These are phyloP conservation scores for Pseudodiploospora longispora DNA, from an alignment of 2,329 filamentous ascomycete species.

Conservation along the genomic window DNA sequence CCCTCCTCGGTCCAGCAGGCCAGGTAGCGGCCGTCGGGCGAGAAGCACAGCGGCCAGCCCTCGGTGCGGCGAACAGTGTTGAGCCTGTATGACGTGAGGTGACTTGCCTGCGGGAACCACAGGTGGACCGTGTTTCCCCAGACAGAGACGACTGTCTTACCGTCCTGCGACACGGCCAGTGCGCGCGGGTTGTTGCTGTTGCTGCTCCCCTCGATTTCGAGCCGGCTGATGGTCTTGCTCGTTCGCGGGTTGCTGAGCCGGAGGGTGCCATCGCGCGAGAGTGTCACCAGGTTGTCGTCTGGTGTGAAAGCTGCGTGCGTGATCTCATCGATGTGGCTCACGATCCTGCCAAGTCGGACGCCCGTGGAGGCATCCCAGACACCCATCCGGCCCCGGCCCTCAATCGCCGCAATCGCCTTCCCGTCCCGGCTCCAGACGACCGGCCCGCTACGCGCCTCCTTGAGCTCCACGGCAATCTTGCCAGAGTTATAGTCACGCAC, in stretches of 20 bases:
- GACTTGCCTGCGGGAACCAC: slow-evolving; percentile 26
- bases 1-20: slow-evolving; percentile 32
- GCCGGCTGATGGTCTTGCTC: slow-evolving; percentile 26
- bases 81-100: slow-evolving; percentile 28
- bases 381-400: slow-evolving; percentile 20
- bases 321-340: slow-evolving; percentile 27
- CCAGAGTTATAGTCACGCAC: slow-evolving; percentile 22
- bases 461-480: slow-evolving; percentile 23
- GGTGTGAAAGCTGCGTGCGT: slow-evolving; percentile 30
- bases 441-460: slow-evolving; percentile 20
- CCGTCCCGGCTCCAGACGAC: slow-evolving; percentile 27
- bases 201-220: slow-evolving; percentile 24
- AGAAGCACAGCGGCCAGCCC: slow-evolving; percentile 33
- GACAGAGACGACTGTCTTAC: slow-evolving; percentile 26
- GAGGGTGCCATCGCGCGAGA: slow-evolving; percentile 29
- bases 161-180: slow-evolving; percentile 25
- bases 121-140: slow-evolving; percentile 31
- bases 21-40: slow-evolving; percentile 29
- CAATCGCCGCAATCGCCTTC: slow-evolving; percentile 21
- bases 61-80: slow-evolving; percentile 24
- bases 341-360: slow-evolving; percentile 20
- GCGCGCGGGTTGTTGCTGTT: slow-evolving; percentile 19
- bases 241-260: slow-evolving; percentile 25
- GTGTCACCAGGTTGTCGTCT: slow-evolving; percentile 24
- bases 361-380: slow-evolving; percentile 25